These are phyloP conservation scores for Erigeron philadelphicus DNA, from an alignment of 140 eudicot species.

Conservation along the genomic window DNA sequence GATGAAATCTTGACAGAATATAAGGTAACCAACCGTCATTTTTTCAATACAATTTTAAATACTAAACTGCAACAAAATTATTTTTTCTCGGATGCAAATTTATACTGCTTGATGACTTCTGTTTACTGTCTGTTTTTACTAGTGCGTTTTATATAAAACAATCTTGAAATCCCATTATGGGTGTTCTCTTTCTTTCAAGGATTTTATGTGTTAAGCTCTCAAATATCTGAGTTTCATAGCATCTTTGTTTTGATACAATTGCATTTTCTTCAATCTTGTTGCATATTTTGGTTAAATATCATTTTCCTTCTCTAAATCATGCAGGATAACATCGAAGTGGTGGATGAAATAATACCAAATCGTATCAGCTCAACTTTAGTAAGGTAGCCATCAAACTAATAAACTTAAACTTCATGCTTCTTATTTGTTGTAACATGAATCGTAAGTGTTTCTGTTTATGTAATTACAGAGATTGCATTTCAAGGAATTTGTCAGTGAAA, in stretches of 20 bases:
- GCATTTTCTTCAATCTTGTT: neutral
- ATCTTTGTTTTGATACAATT: neutral
- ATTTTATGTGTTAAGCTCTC: no score
- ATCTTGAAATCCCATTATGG: no score
- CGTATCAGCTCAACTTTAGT: slow-evolving; percentile 79
- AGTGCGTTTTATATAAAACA: no score
- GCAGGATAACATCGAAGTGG: slow-evolving; percentile 74
- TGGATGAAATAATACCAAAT: slow-evolving; percentile 84
- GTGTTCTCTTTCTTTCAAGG: no score
- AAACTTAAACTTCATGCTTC: neutral
- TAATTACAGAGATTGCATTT: slow-evolving; percentile 63
- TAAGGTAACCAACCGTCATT: slow-evolving; percentile 37
- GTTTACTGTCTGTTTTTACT: slow-evolving; percentile 8
- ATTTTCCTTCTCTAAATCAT: neutral
- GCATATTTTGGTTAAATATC: neutral
- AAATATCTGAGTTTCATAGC: neutral
- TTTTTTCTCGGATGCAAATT: neutral
- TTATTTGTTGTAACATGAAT: neutral
- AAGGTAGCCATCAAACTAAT: slow-evolving; percentile 40
- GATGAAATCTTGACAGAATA: slow-evolving; percentile 52
- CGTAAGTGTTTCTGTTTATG: slow-evolving; percentile 6
- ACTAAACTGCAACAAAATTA: neutral
- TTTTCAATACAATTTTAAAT: neutral
- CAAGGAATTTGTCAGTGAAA: slow-evolving; percentile 72
- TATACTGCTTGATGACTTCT: neutral